These are phyloP conservation scores for Balakata baccata DNA, from an alignment of 345 rosid species.

Conservation along the genomic window DNA sequence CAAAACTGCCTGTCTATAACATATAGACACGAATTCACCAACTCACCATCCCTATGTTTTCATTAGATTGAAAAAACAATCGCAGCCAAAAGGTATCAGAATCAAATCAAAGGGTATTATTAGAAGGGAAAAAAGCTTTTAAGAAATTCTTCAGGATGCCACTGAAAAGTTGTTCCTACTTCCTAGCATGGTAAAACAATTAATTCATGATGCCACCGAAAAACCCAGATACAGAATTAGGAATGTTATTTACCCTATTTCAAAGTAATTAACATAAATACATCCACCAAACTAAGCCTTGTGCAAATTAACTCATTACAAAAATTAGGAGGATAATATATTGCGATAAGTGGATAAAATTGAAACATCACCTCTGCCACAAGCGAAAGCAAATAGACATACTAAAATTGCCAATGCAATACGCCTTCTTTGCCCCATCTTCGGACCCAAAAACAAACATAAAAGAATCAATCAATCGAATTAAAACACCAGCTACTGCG, in stretches of 20 bases:
- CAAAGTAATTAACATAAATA: not conserved
- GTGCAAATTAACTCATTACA: not conserved
- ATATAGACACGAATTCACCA: not conserved
- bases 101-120: too few species aligned
- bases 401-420: slow-evolving; percentile 32
- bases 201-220: not conserved
- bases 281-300: not conserved
- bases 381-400: slow-evolving; percentile 31
- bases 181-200: not conserved
- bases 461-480: not conserved
- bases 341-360: not conserved
- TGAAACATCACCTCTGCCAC: slow-evolving; percentile 42
- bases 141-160: too few species aligned
- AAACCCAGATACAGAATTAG: too few species aligned
- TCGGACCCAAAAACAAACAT: slow-evolving; percentile 19
- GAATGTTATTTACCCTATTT: not conserved
- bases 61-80: too few species aligned
- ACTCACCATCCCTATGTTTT: too few species aligned
- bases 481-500: too few species aligned
- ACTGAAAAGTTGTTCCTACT: too few species aligned
- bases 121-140: too few species aligned
- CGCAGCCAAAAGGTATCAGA: too few species aligned
- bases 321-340: not conserved
- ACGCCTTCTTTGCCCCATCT: slow-evolving; percentile 43
- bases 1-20: not conserved